These are phyloP conservation scores for Botrytis cinerea DNA, from an alignment of 2,329 filamentous ascomycete species.

Conservation along the genomic window DNA sequence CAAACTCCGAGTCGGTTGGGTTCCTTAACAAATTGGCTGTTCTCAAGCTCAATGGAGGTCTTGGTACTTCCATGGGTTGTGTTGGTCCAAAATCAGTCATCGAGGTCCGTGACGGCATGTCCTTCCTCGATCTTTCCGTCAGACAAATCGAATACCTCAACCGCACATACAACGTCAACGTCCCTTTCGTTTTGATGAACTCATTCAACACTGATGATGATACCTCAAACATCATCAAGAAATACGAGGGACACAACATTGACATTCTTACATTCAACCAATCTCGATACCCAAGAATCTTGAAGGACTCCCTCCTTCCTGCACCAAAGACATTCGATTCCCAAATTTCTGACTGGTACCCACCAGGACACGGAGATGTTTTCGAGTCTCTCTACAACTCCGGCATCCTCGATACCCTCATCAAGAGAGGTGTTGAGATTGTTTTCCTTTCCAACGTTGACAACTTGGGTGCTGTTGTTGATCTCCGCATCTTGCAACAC, in stretches of 20 bases:
- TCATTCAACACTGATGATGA: constrained; percentile 99
- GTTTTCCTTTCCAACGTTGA: constrained; percentile 99
- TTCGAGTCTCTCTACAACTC: constrained; percentile 99
- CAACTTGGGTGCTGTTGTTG: constrained; percentile 96
- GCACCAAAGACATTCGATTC: constrained; percentile 89
- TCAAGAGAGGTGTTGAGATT: constrained; percentile 93
- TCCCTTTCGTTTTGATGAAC: constrained; percentile 99
- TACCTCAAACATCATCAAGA: constrained; percentile 99
- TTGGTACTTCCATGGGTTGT: constrained; percentile 99
- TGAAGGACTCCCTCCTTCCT: constrained; percentile 96
- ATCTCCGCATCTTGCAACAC: constrained; percentile 97
- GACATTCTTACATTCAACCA: constrained; percentile 99
- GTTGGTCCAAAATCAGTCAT: constrained; percentile 99
- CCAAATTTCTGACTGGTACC: constrained; percentile 95
- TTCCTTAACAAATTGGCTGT: constrained; percentile 98
- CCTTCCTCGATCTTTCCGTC: constrained; percentile 97
- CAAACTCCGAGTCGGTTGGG: constrained; percentile 85
- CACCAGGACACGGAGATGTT: constrained; percentile 97
- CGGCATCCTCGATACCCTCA: constrained; percentile 92
- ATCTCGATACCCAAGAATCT: constrained; percentile 94
- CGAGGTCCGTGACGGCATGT: constrained; percentile 99
- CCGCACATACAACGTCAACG: constrained; percentile 95
- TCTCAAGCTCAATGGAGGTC: constrained; percentile 98
- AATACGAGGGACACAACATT: constrained; percentile 99
- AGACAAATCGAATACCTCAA: constrained; percentile 99